Evolutionary conservation across 805 yeast genomes (phyloP), one percentile per base, ranked within the genome.

Genomic region (Teunomyces cretensis): DNA sequence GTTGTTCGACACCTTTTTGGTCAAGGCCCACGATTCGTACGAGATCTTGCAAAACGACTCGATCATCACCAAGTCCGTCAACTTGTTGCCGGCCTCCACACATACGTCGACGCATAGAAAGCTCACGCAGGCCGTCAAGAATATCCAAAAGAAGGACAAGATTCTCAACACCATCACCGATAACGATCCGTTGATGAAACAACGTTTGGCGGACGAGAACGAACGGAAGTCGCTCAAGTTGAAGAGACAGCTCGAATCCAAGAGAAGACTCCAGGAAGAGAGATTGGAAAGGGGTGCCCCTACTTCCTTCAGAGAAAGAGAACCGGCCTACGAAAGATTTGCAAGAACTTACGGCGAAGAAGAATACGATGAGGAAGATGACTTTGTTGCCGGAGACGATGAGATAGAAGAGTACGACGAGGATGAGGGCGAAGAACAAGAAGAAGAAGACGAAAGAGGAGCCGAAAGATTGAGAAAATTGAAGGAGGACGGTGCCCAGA

Each of bases 11-110:
- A 81, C 86, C 27, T 81, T 86, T 44, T 70, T 94, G 40, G 83
- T 87, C 1, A 77, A 79, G 24, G 80, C 89, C 27, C 86, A 85
- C 57, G 85, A 84, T 45, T 80, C 78, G 35, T 83, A 83, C 46
- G 90, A 85, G 56, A 72, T 88, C 38, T 77, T 89, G 56, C 84
- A 83, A 56, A 77, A 86, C 15, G 82, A 86, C 41, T 75, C 84
- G n/a, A 67, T 80, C 16, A 69, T 94, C 44, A 75, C 72, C 39
- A 82, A 86, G 55, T 65, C 81, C 1, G 76, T 88, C 57, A 85
- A 84, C 61, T 80, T 94, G 45, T 80, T 90, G 42, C 99, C 99
- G 13, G 83, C 97, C 0, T 89, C 97, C 0, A 88, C 95, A n/a
- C 76, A 79, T 37, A 88, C 97, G 1, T 78, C 79, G 42, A 85